Percentiles rank a stretch among this genome's conserved stretches.
Evolutionary conservation across 768 basidiomycete genomes (phyloP).

Genomic region (Grammothele lineata): DNA sequence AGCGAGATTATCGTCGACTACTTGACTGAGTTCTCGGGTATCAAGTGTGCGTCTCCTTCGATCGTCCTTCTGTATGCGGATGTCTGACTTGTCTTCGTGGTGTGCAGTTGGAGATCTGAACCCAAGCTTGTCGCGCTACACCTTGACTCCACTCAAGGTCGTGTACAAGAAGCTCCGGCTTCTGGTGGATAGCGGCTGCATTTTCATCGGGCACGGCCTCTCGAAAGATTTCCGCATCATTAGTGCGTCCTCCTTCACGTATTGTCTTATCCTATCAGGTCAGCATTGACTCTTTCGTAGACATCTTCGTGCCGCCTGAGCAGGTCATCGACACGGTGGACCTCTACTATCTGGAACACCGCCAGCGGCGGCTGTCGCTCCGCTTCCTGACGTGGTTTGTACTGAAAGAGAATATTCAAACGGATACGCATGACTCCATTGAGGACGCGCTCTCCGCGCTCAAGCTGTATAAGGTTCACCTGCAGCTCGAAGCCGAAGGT

Average conservation of each 20-base stretch:
- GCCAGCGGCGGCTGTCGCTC: conserved; percentile 85
- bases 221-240: conserved; percentile 98
- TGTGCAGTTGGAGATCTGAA: conserved; percentile 86
- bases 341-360: conserved; percentile 79
- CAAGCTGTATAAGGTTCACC: conserved; percentile 78
- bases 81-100: neutral
- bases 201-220: conserved; percentile 95
- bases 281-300: conserved; percentile 35
- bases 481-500: conserved; percentile 68
- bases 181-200: conserved; percentile 90
- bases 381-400: conserved; percentile 94
- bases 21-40: conserved; percentile 94
- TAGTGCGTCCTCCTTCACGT: no score
- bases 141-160: conserved; percentile 92
- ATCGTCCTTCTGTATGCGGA: no score
- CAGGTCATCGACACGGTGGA: conserved; percentile 98
- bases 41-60: conserved; percentile 61
- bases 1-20: conserved; percentile 96
- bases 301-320: conserved; percentile 92
- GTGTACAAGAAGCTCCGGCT: conserved; percentile 96
- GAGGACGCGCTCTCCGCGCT: conserved; percentile 91
- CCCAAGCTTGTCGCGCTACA: conserved; percentile 75
- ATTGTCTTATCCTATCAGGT: neutral
- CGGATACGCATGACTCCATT: conserved; percentile 95
- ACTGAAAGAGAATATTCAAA: conserved; percentile 89